Conservation (phyloP, 73 alveolate genomes). For the Tetrahymena thermophila region DNA sequence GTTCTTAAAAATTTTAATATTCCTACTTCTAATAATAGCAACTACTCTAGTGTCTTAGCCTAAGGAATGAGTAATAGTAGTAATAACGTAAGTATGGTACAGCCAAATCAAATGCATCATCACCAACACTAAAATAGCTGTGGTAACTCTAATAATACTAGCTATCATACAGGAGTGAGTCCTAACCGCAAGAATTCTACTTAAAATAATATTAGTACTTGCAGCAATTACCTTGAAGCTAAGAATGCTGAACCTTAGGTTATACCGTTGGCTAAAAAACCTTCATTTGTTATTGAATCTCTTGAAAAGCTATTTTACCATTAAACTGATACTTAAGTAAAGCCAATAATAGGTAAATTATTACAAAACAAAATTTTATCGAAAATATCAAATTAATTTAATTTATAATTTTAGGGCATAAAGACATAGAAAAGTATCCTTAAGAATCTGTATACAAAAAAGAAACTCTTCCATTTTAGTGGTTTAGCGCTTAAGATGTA, state of each 20-base stretch:
- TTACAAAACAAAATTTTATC: not conserved
- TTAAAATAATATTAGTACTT: not conserved
- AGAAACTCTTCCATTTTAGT: constrained; percentile 51
- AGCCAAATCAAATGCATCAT: not conserved
- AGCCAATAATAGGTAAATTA: constrained; percentile 88
- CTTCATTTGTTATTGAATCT: constrained; percentile 6
- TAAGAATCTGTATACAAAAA: constrained; percentile 4
- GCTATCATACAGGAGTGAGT: not conserved
- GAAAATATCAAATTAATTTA: not conserved
- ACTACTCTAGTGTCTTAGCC: not conserved
- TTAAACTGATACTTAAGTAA: constrained; percentile 76
- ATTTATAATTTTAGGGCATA: constrained; percentile 47
- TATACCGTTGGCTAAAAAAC: not conserved
- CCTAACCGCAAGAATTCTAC: not conserved
- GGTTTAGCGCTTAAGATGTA: constrained; percentile 73
- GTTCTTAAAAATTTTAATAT: not conserved
- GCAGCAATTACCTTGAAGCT: not conserved
- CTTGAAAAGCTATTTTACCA: constrained; percentile 80
- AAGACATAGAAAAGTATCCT: constrained; percentile 52
- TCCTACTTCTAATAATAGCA: not conserved
- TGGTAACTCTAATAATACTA: not conserved
- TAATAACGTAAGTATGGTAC: not conserved
- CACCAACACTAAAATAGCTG: not conserved
- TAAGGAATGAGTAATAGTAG: not conserved
- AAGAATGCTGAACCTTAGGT: not conserved